Conservation (phyloP, 192 early-diverging fungal species). For the Oehlia diaphana region DNA sequence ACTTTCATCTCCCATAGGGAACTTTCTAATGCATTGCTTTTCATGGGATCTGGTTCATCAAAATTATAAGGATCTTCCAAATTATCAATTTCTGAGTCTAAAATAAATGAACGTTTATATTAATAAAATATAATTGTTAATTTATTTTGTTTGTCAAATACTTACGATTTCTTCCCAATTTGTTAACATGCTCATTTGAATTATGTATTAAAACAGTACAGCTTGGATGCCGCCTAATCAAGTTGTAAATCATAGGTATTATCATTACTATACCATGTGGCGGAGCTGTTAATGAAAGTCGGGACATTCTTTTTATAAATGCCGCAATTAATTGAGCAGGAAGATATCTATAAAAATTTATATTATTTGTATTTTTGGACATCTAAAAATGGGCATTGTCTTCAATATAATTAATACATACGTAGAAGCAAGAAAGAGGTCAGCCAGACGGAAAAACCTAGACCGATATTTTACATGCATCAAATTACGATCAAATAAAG, state of each 20-base stretch:
- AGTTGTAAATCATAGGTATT: constrained; percentile 91
- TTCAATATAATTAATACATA: constrained; percentile 39
- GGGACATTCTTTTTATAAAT: constrained; percentile 90
- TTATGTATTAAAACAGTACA: constrained; percentile 88
- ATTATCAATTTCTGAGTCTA: neutral
- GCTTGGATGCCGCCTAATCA: constrained; percentile 88
- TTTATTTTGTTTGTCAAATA: constrained; percentile 21
- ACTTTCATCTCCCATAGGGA: constrained; percentile 89
- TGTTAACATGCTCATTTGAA: constrained; percentile 42
- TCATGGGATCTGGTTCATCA: constrained; percentile 71
- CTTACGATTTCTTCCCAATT: constrained; percentile 31
- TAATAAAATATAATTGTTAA: neutral
- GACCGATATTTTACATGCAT: constrained; percentile 94
- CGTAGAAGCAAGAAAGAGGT: constrained; percentile 86
- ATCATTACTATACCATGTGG: constrained; percentile 82
- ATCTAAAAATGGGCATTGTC: too few species aligned
- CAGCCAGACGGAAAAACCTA: constrained; percentile 89
- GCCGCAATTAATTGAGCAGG: constrained; percentile 89
- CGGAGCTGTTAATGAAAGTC: constrained; percentile 79
- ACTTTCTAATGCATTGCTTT: constrained; percentile 77
- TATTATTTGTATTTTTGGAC: neutral
- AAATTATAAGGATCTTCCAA: constrained; percentile 49
- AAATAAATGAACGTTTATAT: neutral
- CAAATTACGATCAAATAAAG: constrained; percentile 84
- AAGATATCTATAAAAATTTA: constrained; percentile 59